These are phyloP conservation scores for Coprinellus aureogranulatus DNA, from an alignment of 768 basidiomycete genomes.

Conservation along the genomic window DNA sequence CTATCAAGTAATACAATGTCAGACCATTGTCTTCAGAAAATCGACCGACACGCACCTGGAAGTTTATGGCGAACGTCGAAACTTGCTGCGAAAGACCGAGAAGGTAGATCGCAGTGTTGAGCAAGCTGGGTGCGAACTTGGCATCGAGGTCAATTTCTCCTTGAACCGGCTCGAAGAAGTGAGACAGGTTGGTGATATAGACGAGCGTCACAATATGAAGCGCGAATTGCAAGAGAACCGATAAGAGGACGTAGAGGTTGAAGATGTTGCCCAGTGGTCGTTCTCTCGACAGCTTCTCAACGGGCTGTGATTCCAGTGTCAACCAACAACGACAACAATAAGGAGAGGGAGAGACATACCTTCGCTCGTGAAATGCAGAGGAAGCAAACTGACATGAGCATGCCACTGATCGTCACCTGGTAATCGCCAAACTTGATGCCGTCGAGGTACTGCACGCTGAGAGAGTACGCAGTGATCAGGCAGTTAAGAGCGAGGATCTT, in stretches of 20 bases:
- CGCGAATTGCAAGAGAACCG: constrained; percentile 89
- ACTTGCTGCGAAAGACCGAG: constrained; percentile 96
- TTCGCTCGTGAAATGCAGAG: constrained; percentile 96
- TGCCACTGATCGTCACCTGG: constrained; percentile 94
- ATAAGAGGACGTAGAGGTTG: constrained; percentile 91
- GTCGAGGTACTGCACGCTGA: constrained; percentile 96
- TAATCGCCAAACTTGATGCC: constrained; percentile 99
- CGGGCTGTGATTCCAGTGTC: constrained; percentile 55
- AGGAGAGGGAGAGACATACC: constrained; percentile 44
- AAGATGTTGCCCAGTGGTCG: constrained; percentile 95
- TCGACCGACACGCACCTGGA: constrained; percentile 56
- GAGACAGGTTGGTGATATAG: constrained; percentile 88
- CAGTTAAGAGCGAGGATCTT: constrained; percentile 98
- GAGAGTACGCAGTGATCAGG: constrained; percentile 96
- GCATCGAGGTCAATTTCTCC: constrained; percentile 90
- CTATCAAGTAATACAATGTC: constrained; percentile 29
- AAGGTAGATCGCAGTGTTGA: constrained; percentile 97
- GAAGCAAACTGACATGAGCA: constrained; percentile 98
- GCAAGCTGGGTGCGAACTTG: constrained; percentile 89
- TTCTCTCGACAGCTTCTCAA: constrained; percentile 91
- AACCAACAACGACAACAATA: not conserved
- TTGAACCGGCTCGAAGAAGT: constrained; percentile 71
- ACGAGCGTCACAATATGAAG: constrained; percentile 88
- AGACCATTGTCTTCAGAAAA: not conserved
- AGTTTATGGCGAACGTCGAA: constrained; percentile 98